A percentile compares a stretch with the other conserved stretches of the same genome.
Conservation (phyloP, 73 alveolate genomes). For the Tetrahymena elliotti region DNA sequence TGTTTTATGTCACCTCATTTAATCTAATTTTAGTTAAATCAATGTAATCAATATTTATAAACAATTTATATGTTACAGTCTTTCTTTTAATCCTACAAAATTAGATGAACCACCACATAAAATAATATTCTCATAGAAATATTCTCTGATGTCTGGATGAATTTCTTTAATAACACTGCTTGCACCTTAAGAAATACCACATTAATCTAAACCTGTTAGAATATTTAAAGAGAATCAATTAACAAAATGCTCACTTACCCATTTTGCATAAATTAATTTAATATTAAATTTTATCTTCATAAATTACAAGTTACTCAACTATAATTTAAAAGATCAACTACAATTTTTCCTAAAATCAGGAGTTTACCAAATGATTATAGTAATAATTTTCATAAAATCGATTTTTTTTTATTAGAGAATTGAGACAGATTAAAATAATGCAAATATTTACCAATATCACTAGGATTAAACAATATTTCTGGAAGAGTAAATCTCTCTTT, state of each 20-base stretch:
- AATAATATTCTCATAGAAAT: conserved; percentile 23
- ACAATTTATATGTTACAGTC: neutral
- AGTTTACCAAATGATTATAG: neutral
- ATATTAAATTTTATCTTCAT: neutral
- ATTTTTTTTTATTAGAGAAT: neutral
- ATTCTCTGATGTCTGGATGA: conserved; percentile 14
- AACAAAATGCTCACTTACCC: too few species aligned
- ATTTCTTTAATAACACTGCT: neutral
- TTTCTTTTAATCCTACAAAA: neutral
- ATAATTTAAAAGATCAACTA: neutral
- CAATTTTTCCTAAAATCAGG: neutral
- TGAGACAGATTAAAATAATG: neutral
- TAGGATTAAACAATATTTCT: conserved; percentile 20
- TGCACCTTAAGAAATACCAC: conserved; percentile 2
- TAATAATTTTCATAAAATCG: neutral
- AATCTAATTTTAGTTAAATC: neutral
- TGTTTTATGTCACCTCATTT: neutral
- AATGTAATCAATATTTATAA: neutral
- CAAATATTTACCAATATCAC: neutral
- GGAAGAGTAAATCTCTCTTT: conserved; percentile 33
- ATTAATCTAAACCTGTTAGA: neutral
- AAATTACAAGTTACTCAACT: neutral
- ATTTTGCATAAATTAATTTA: neutral
- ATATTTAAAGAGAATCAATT: neutral
- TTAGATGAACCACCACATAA: conserved; percentile 15